Evolutionary conservation across 371 early-diverging fungal genomes (phyloP).

Genomic region (Mortierella sp.): DNA sequence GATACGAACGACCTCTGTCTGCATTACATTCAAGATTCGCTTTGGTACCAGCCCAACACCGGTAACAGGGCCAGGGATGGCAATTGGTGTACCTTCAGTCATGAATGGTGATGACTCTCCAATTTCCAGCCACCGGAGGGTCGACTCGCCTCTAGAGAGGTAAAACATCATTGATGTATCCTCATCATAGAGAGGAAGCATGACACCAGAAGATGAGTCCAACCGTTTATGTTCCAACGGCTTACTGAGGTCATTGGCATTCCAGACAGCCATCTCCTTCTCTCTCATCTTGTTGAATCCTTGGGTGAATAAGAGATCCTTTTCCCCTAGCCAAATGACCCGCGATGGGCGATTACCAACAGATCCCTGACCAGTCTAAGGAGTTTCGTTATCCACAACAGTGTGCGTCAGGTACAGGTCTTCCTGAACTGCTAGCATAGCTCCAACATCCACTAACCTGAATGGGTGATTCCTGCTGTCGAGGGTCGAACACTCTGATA

Average conservation of each 20-base stretch:
- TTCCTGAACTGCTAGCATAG: too few species aligned
- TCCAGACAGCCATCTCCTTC: constrained; percentile 80
- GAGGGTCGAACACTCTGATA: constrained; percentile 72
- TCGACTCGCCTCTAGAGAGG: constrained; percentile 70
- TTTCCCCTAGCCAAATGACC: constrained; percentile 75
- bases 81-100: constrained; percentile 62
- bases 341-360: constrained; percentile 74
- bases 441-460: constrained; percentile 21
- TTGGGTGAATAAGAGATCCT: constrained; percentile 68
- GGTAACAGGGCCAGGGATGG: constrained; percentile 55
- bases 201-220: constrained; percentile 71
- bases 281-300: constrained; percentile 77
- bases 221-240: constrained; percentile 64
- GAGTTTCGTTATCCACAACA: neutral
- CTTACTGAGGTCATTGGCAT: constrained; percentile 63
- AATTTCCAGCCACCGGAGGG: constrained; percentile 72
- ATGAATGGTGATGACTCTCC: constrained; percentile 57
- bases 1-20: constrained; percentile 77
- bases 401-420: neutral
- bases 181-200: constrained; percentile 78
- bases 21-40: constrained; percentile 76
- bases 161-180: constrained; percentile 81
- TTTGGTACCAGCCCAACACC: constrained; percentile 80
- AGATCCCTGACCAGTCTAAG: constrained; percentile 61
- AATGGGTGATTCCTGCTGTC: constrained; percentile 48